Evolutionary conservation across 768 basidiomycete genomes (phyloP), one percentile per base, ranked within the genome.

Genomic region (Suillus discolor): DNA sequence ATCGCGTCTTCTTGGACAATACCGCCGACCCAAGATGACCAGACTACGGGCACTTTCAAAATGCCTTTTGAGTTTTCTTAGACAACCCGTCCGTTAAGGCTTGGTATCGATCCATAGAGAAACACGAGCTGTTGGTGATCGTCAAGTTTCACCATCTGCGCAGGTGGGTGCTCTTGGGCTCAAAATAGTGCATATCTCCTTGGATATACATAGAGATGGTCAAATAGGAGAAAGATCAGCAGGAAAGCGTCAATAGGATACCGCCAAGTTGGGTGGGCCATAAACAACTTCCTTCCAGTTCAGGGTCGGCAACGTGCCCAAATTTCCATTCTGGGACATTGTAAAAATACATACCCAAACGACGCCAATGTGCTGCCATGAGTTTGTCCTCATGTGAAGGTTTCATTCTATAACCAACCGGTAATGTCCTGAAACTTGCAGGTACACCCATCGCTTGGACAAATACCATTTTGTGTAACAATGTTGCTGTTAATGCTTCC

Each of bases 221-320:
- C 54, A 1, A n/a, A 18, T 54, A 8, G 11, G 31, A 45, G 42
- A 16, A 9, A 31, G 53, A 31, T 28, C 15, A 20, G 28, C 11
- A 54, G 53, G 53, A 54, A 20, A 20, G 18, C 18, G 5, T 31
- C 18, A 9, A 31, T 54, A 54, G 12, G 20, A n/a, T 55, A n/a
- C 20, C 31, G 11, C 54, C 54, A 34, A 55, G 11, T n/a, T 36
- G 54, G 49, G 31, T 7, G 6, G 31, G 6, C 31, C 31, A 31
- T 31, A 31, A 18, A 18, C 16, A 53, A 16, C 53, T 11, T 6
- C 18, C 11, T 18, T 7, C 18, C 34, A 34, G 11, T 31, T 31
- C 59, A 60, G 59, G 59, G 57, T 60, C 59, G 39, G 23, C 39
- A 39, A 60, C 18, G 23, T 60, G 59, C 25, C 18, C 18, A 60